Evolutionary conservation across 2,329 filamentous ascomycete genomes (phyloP), one percentile per base, ranked within the genome.

Genomic region (Fusarium luffae): DNA sequence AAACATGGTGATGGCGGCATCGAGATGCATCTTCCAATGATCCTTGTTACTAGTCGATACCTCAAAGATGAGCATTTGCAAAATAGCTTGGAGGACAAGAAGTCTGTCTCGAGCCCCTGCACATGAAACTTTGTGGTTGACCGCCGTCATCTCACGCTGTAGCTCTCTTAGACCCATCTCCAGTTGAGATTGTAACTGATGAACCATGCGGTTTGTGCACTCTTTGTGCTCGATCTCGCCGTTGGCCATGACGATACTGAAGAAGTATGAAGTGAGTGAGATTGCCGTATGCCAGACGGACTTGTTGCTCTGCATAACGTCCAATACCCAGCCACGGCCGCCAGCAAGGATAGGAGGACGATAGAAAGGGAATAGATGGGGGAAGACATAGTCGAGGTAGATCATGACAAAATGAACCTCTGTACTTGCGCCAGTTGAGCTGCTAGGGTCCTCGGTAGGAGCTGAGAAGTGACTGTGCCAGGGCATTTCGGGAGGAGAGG

Each of bases 331-430:
- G 27, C 85, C 84, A 50, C 86, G 83, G 16, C 88, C 88, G n/a
- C 86, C 85, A 59, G 86, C 80, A 5, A 86, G 79, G 8, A 88
- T 74, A 4, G 82, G 80, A 1, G 89, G 88, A 4, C 83, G 83
- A 76, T 90, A 90, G 74, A 89, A 87, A 4, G 89, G 89, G 72
- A 88, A 90, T 2, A 90, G 78, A 68, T 89, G 87, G 3, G 89
- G 88, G 65, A 90, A 85, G 21, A 90, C 82, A 66, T 87, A 85
- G 75, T 91, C 88, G 47, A 90, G 80, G 73, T 89, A 90, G 59
- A 87, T 82, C 83, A 88, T 87, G 59, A 86, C 77, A 44, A 85
- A 82, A 72, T 82, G 79, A 1, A 82, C 71, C 54, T 80, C 77
- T n/a, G 75, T 74, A 30, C 76, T 77, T 10, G 70, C 68, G 4